Conservation (phyloP, 805 yeast species). For the Metschnikowia henanensis region DNA sequence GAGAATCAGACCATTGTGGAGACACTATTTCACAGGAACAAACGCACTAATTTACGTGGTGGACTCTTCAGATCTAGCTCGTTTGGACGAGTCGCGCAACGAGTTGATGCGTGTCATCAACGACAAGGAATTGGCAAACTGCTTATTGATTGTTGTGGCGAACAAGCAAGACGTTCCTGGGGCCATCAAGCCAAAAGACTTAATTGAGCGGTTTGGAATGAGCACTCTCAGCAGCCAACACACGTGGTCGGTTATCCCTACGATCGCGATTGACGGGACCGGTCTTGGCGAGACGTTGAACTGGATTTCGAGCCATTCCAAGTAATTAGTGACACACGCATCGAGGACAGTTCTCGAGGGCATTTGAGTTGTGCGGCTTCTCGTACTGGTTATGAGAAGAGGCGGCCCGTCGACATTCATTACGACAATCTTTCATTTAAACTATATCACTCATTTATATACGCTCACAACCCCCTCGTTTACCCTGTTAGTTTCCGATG, state of each 20-base stretch:
- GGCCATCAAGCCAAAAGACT: conserved; percentile 66
- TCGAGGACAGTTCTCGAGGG: too few relatives aligned
- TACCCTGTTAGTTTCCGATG: too few relatives aligned
- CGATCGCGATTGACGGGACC: conserved; percentile 55
- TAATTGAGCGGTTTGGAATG: neutral
- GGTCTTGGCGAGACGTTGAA: conserved; percentile 97
- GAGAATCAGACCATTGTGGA: conserved; percentile 98
- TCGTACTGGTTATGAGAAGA: neutral
- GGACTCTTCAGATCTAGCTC: conserved; percentile 97
- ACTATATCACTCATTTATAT: neutral
- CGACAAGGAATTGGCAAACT: conserved; percentile 98
- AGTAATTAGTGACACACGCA: conserved; percentile 96
- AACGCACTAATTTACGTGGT: conserved; percentile 98
- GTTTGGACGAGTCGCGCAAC: conserved; percentile 97
- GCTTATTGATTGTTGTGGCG: conserved; percentile 92
- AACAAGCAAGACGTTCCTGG: conserved; percentile 99
- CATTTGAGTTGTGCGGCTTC: too few relatives aligned
- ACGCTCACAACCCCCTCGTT: too few relatives aligned
- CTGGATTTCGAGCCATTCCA: conserved; percentile 96
- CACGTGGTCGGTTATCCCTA: neutral
- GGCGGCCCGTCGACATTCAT: neutral
- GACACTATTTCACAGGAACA: conserved; percentile 98
- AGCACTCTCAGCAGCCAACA: neutral
- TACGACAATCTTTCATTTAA: neutral
- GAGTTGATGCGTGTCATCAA: conserved; percentile 97